Evolutionary conservation across 2,329 filamentous ascomycete genomes (phyloP), one percentile per base, ranked within the genome.

Genomic region (Xylariales sp.): DNA sequence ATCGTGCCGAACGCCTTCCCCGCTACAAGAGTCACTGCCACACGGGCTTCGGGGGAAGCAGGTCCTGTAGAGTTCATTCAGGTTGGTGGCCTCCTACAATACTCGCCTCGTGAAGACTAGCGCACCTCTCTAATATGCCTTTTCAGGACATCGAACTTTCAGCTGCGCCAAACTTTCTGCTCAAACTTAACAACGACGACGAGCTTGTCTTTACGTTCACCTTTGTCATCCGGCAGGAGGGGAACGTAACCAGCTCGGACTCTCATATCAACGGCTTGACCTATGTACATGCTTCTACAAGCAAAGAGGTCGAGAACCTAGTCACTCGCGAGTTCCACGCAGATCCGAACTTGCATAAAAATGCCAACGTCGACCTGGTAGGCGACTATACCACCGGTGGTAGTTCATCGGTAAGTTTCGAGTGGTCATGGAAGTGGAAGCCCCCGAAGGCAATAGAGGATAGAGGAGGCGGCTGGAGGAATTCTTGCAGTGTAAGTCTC

Each of bases 381-480:
- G 93, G 93, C 3, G 89, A 95, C 61, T 96, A 86, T 59, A 76
- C 79, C 3, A 98, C 93, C 0, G 81, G 76, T 22, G 90, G 91
- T n/a, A 87, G 73, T 55, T 71, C 84, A 5, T 91, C 88, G 2
- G 84, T 95, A 21, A 82, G 88, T 24, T 96, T 96, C 59, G 85
- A 91, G 50, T 98, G 91, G 89, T 83, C 84, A 6, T 98, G 93
- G 93, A 93, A 85, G 70, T 98, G 91, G 89, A 88, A 86, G 59
- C 88, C 93, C 7, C 93, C 93, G 27, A 95, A 88, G 70, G 57
- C 69, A 11, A 67, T 70, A 12, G 90, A 96, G 58, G 90, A 96
- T 59, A 80, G 80, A 55, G 87, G 86, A 21, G 88, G 89, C 43
- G 93, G 93, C 32, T 98, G 93, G 91, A 86, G 88, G 58, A 97